Conservation (phyloP, 2,329 filamentous ascomycete genomes). For the Diaporthe vexans region DNA sequence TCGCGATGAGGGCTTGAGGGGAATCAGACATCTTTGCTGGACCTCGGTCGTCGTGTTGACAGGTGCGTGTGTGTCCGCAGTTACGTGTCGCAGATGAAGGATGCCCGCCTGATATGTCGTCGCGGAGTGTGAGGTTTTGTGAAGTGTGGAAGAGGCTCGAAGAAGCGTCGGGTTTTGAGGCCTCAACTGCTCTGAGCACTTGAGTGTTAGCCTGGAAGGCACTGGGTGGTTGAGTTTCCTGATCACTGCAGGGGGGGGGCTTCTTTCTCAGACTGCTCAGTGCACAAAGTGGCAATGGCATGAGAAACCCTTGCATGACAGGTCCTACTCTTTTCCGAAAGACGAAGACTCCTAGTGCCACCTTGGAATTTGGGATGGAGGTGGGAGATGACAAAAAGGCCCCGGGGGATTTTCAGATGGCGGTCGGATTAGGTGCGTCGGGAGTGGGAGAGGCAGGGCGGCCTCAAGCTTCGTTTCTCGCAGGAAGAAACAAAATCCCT, state of each 20-base stretch:
- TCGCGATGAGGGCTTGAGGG: background rate
- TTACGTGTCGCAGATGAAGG: background rate
- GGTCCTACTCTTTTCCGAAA: too few relatives aligned
- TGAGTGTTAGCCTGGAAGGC: too few relatives aligned
- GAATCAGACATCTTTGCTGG: background rate
- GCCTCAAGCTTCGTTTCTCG: too few relatives aligned
- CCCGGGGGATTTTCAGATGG: too few relatives aligned
- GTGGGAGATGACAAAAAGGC: background rate
- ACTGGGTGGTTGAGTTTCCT: too few relatives aligned
- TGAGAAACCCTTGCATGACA: background rate
- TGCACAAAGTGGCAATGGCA: fast-evolving
- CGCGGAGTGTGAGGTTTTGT: too few relatives aligned
- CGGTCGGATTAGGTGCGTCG: fast-evolving
- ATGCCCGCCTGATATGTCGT: too few relatives aligned
- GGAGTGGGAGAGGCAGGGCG: background rate
- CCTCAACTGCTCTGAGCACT: background rate
- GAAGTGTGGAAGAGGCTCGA: too few relatives aligned
- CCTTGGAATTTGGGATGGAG: background rate
- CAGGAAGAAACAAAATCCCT: too few relatives aligned
- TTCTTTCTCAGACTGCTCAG: background rate
- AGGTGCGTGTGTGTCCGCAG: background rate
- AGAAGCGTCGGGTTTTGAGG: too few relatives aligned
- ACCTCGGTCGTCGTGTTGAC: background rate
- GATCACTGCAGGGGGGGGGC: too few relatives aligned
- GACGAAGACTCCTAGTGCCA: too few relatives aligned